phyloP scores from a whole-genome alignment of 2,329 filamentous ascomycete species.

The Microsporum canis region DNA sequence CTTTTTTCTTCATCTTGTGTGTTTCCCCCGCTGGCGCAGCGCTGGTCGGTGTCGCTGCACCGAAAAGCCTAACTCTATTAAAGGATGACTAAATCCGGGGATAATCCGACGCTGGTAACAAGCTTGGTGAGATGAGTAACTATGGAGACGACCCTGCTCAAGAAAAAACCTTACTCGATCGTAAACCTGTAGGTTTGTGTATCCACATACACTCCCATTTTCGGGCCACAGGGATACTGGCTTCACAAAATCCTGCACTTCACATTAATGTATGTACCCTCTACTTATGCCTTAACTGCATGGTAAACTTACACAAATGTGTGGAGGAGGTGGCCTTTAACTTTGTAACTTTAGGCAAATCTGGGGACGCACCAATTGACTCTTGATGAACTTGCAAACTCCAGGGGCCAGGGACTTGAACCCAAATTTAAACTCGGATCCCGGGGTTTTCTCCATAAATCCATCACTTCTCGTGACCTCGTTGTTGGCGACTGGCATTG shows the following conservation, averaged over 20 bases:
- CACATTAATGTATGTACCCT: too few relatives aligned
- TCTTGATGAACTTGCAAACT: too few relatives aligned
- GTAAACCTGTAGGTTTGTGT: too few relatives aligned
- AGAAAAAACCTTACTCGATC: too few relatives aligned
- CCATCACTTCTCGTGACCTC: background rate
- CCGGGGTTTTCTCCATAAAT: background rate
- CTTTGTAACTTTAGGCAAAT: background rate
- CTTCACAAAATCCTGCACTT: too few relatives aligned
- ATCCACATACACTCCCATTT: too few relatives aligned
- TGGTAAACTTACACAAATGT: background rate
- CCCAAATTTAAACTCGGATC: background rate
- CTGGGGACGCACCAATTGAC: background rate
- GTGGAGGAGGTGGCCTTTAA: background rate
- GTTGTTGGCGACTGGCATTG: too few relatives aligned
- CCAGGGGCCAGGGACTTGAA: background rate
- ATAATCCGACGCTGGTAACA: background rate
- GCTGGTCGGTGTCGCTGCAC: background rate
- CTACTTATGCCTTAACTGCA: background rate
- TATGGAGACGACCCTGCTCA: background rate
- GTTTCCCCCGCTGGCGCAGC: background rate
- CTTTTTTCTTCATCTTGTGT: background rate
- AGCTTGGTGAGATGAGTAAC: background rate
- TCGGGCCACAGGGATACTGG: too few relatives aligned
- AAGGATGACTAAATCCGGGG: background rate
- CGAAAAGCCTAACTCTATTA: background rate